Conservation (phyloP, 2,329 filamentous ascomycete genomes). For the Cadophora malorum region DNA sequence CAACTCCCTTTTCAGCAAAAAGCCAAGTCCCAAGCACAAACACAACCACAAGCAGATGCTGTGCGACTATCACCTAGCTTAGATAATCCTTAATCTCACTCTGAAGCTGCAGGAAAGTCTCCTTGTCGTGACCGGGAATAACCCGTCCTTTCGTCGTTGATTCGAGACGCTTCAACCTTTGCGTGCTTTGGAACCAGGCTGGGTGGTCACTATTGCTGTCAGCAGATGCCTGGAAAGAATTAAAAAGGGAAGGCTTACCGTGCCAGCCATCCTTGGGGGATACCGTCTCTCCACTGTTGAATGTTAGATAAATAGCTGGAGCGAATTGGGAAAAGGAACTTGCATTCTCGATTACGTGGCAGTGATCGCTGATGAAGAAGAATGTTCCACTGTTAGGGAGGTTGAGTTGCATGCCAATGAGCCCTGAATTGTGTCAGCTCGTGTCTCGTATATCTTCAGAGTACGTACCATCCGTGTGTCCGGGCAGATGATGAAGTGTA, state of each 20-base stretch:
- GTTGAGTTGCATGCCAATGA: slow-evolving; percentile 46
- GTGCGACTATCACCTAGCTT: slow-evolving; percentile 24
- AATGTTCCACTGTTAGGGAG: slow-evolving; percentile 45
- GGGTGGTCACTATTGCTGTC: slow-evolving; percentile 41
- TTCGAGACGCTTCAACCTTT: slow-evolving; percentile 43
- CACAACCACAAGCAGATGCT: no score
- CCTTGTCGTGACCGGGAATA: slow-evolving; percentile 42
- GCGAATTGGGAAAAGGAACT: no score
- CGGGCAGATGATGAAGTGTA: slow-evolving; percentile 41
- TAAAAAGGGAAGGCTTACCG: slow-evolving; percentile 27
- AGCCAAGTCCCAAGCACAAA: neutral
- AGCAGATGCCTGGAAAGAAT: neutral
- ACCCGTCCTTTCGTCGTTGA: slow-evolving; percentile 40
- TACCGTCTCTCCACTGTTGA: slow-evolving; percentile 39
- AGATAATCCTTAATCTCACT: slow-evolving; percentile 40
- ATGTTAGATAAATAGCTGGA: no score
- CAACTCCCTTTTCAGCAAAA: no score
- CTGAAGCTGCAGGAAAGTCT: slow-evolving; percentile 40
- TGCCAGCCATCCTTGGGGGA: slow-evolving; percentile 47
- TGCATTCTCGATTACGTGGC: slow-evolving; percentile 45
- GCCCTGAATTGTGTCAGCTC: slow-evolving; percentile 26
- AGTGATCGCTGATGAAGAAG: slow-evolving; percentile 47
- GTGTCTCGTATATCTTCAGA: neutral
- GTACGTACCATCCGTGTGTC: slow-evolving; percentile 38
- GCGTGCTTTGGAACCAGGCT: slow-evolving; percentile 45